Evolutionary conservation across 2,329 filamentous ascomycete species (phyloP).

Genomic region (Claviceps sorghi): DNA sequence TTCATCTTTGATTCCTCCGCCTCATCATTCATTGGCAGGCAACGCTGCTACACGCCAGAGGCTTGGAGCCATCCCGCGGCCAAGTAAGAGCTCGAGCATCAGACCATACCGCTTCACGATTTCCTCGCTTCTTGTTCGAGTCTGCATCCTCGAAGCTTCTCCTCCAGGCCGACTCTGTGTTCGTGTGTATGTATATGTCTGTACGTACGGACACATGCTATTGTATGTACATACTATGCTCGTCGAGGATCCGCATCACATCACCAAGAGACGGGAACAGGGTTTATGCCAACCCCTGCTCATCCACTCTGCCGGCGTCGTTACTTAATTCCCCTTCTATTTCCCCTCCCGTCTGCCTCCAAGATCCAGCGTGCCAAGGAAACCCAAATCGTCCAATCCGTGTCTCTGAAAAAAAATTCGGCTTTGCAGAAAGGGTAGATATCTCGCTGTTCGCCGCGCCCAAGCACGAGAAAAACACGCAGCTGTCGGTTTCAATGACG

Average conservation of each 20-base stretch:
- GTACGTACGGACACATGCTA: not conserved
- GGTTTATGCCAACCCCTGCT: conserved; percentile 1
- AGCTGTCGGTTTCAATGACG: conserved; percentile 30
- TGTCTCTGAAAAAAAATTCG: not conserved
- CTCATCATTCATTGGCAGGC: conserved; percentile 6
- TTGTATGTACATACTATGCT: too few species aligned
- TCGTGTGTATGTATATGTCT: not conserved
- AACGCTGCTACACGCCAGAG: not conserved
- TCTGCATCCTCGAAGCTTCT: not conserved
- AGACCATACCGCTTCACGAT: not conserved
- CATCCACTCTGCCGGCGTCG: not conserved
- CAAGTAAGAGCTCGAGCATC: not conserved
- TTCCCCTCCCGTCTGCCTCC: not conserved
- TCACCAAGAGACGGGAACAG: not conserved
- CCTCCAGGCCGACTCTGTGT: not conserved
- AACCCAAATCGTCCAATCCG: not conserved
- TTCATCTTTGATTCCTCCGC: not conserved
- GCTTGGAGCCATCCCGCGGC: not conserved
- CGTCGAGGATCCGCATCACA: not conserved
- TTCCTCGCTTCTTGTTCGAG: not conserved
- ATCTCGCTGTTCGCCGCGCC: not conserved
- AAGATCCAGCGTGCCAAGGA: not conserved
- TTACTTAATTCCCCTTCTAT: not conserved
- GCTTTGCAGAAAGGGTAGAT: not conserved
- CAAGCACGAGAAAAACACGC: not conserved